phyloP scores from a whole-genome alignment of 306 rosid species.

The Trichosanthes truncata region DNA sequence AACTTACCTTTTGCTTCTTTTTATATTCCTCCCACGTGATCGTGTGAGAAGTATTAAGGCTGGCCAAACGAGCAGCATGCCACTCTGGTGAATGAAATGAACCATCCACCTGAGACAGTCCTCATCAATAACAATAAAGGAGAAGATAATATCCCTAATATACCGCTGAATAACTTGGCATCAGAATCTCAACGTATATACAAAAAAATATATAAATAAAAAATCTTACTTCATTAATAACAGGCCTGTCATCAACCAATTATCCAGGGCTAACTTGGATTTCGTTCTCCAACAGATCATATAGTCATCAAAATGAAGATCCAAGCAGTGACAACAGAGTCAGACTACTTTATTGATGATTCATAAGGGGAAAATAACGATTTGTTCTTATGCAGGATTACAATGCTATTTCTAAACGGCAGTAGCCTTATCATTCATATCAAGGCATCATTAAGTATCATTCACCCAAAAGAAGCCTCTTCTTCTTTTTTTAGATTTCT shows the following conservation, averaged over 20 bases:
- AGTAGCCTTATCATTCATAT: neutral
- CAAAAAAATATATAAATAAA: neutral
- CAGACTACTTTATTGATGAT: neutral
- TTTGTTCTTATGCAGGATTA: neutral
- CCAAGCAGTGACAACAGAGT: constrained; percentile 5
- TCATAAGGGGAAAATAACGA: neutral
- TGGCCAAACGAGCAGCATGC: constrained; percentile 99
- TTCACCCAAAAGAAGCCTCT: neutral
- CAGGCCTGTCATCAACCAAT: constrained; percentile 12
- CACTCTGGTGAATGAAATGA: constrained; percentile 99
- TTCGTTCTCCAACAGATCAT: constrained; percentile 6
- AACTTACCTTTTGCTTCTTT: constrained; percentile 76
- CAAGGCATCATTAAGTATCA: neutral
- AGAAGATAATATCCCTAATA: constrained; percentile 10
- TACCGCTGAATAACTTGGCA: neutral
- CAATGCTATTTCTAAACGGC: neutral
- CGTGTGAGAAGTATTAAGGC: constrained; percentile 95
- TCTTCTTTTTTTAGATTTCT: neutral
- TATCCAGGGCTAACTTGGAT: constrained; percentile 11
- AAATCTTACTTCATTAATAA: constrained; percentile 2
- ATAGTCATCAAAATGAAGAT: constrained; percentile 4
- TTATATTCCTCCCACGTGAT: constrained; percentile 96
- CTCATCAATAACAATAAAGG: constrained; percentile 76
- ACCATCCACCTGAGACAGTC: constrained; percentile 99
- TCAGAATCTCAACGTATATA: neutral